Conservation (phyloP, 352 stramenopile species). For the Peronospora destructor region DNA sequence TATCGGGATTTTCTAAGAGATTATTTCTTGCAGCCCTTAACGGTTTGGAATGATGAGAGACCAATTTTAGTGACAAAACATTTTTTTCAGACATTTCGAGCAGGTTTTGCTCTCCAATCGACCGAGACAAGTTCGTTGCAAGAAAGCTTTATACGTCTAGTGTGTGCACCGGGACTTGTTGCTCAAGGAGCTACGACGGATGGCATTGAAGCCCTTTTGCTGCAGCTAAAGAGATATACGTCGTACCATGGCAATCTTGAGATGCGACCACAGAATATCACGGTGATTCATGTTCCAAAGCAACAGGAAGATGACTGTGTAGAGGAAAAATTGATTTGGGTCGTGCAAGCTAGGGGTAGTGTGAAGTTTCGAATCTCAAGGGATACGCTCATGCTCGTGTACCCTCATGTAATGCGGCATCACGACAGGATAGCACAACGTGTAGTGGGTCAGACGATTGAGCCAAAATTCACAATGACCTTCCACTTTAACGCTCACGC, state of each 20-base stretch:
- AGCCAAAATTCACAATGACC: slow-evolving; percentile 36
- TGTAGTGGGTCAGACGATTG: slow-evolving; percentile 54
- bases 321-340: slow-evolving; percentile 19
- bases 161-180: slow-evolving; percentile 32
- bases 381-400: slow-evolving; percentile 66
- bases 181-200: slow-evolving; percentile 30
- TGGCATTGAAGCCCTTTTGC: slow-evolving; percentile 33
- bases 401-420: slow-evolving; percentile 51
- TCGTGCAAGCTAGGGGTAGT: slow-evolving; percentile 32
- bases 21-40: slow-evolving; percentile 9
- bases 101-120: slow-evolving; percentile 63
- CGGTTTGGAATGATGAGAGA: slow-evolving; percentile 11
- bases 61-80: slow-evolving; percentile 40
- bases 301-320: slow-evolving; percentile 3
- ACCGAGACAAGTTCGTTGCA: slow-evolving; percentile 48
- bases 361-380: slow-evolving; percentile 52
- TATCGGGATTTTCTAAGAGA: slow-evolving; percentile 46
- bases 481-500: slow-evolving; percentile 51
- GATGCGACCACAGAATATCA: slow-evolving; percentile 15
- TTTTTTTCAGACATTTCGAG: slow-evolving; percentile 44
- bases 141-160: slow-evolving; percentile 48
- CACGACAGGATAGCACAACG: slow-evolving; percentile 40
- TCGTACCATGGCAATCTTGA: slow-evolving; percentile 61
- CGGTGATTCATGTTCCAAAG: slow-evolving; percentile 26
- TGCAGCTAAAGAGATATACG: slow-evolving; percentile 64